These are phyloP conservation scores for Cutaneotrichosporon sp. DNA, from an alignment of 1,284 basidiomycete genomes.

Conservation along the genomic window DNA sequence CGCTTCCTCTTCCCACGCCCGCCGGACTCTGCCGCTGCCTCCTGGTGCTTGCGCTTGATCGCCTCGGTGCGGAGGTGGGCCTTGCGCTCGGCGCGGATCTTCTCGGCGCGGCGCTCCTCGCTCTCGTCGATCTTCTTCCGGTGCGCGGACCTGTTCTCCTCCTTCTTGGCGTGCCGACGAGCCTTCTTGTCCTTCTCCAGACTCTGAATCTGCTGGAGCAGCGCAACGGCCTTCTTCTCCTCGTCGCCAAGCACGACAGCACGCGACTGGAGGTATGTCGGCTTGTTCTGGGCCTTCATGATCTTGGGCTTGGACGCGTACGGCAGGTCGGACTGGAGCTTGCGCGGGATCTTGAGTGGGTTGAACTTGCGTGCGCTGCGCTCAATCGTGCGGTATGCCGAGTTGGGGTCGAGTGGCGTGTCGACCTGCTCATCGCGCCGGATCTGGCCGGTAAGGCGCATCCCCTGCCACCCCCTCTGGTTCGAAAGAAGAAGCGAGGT, in stretches of 20 bases:
- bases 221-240: conserved; percentile 86
- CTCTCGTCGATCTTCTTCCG: conserved; percentile 64
- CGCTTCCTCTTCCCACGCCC: conserved; percentile 20
- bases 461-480: conserved; percentile 79
- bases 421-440: conserved; percentile 78
- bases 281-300: conserved; percentile 68
- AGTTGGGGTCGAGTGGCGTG: conserved; percentile 79
- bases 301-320: conserved; percentile 89
- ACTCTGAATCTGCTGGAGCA: conserved; percentile 92
- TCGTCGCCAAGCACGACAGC: conserved; percentile 94
- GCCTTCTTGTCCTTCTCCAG: conserved; percentile 82
- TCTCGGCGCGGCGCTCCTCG: conserved; percentile 74
- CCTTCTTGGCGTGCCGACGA: conserved; percentile 78
- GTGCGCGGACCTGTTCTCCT: conserved; percentile 53
- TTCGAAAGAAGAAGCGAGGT: conserved; percentile 81
- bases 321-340: conserved; percentile 83
- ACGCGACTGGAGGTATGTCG: conserved; percentile 85
- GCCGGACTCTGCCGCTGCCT: conserved; percentile 34
- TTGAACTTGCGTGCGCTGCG: conserved; percentile 85
- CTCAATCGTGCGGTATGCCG: conserved; percentile 77
- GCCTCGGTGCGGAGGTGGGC: conserved; percentile 54
- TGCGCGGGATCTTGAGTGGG: conserved; percentile 81
- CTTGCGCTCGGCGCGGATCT: conserved; percentile 70
- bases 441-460: conserved; percentile 93
- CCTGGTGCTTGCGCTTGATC: conserved; percentile 53